Conservation (phyloP, 1,284 basidiomycete species). For the Apiotrichum porosum region DNA sequence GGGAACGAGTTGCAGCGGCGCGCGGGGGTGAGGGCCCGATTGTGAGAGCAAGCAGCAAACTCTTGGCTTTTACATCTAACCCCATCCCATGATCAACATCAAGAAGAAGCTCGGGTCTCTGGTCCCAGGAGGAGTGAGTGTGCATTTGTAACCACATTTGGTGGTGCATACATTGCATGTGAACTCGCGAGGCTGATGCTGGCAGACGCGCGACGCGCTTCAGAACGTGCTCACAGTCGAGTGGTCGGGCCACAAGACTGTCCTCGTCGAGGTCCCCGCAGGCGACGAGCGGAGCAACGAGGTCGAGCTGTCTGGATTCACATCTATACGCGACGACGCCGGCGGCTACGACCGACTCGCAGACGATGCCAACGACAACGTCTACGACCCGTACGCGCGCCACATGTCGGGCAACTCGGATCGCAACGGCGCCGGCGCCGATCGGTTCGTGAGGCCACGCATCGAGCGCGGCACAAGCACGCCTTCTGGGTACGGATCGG, state of each 20-base stretch:
- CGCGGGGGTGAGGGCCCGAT: no score
- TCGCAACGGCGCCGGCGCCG: conserved; percentile 5
- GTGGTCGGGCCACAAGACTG: conserved; percentile 41
- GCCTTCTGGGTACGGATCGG: no score
- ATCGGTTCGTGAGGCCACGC: not conserved
- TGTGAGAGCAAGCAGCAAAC: no score
- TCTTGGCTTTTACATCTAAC: no score
- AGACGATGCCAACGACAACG: conserved; percentile 22
- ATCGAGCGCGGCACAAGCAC: not conserved
- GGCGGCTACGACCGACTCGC: conserved; percentile 29
- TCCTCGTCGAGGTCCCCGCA: conserved; percentile 35
- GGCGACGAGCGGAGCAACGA: conserved; percentile 13
- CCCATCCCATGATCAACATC: conserved; percentile 15
- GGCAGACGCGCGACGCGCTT: conserved; percentile 15
- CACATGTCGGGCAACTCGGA: not conserved
- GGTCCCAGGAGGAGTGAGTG: conserved; percentile 21
- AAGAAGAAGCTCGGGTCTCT: conserved; percentile 23
- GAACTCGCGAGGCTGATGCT: no score
- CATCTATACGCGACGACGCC: no score
- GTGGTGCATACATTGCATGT: not conserved
- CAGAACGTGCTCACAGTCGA: conserved; percentile 44
- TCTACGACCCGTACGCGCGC: no score
- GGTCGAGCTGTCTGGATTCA: conserved; percentile 29
- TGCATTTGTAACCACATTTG: not conserved
- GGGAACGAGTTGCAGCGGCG: no score